phyloP scores from a whole-genome alignment of 2,329 filamentous ascomycete genomes.

The Hypomyces perniciosus region DNA sequence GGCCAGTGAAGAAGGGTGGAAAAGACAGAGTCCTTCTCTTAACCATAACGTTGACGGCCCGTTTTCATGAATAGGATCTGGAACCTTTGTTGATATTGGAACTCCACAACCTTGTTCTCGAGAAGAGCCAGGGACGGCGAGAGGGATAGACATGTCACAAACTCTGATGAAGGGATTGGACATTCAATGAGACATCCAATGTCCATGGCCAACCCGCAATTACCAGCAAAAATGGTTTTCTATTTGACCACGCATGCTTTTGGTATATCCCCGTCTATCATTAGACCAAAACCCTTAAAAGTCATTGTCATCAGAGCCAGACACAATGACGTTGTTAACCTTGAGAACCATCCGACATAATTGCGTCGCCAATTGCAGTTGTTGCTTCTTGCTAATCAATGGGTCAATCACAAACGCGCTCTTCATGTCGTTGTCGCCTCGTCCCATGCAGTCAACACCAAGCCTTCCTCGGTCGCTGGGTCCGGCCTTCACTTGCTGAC shows the following conservation, averaged over 20 bases:
- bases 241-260: slow-evolving; percentile 19
- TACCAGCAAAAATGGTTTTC: slow-evolving; percentile 10
- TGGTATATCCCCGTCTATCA: slow-evolving; percentile 20
- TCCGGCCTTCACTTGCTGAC: slow-evolving; percentile 79
- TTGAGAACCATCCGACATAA: slow-evolving; percentile 97
- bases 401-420: slow-evolving; percentile 98
- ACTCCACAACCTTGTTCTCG: too few species aligned
- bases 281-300: slow-evolving; percentile 50
- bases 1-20: too few species aligned
- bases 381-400: slow-evolving; percentile 95
- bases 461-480: slow-evolving; percentile 51
- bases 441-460: slow-evolving; percentile 97
- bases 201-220: slow-evolving; percentile 5
- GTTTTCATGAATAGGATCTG: too few species aligned
- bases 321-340: slow-evolving; percentile 93
- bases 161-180: too few species aligned
- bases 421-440: slow-evolving; percentile 94
- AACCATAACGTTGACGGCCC: too few species aligned
- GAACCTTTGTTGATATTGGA: too few species aligned
- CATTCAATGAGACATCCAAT: neutral
- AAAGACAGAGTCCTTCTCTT: too few species aligned
- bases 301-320: slow-evolving; percentile 80
- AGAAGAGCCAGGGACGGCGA: too few species aligned
- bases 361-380: slow-evolving; percentile 92
- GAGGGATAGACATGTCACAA: too few species aligned